Evolutionary conservation across 2,329 filamentous ascomycete species (phyloP), one percentile per base, ranked within the genome.

Genomic region (Bertia moriformis): DNA sequence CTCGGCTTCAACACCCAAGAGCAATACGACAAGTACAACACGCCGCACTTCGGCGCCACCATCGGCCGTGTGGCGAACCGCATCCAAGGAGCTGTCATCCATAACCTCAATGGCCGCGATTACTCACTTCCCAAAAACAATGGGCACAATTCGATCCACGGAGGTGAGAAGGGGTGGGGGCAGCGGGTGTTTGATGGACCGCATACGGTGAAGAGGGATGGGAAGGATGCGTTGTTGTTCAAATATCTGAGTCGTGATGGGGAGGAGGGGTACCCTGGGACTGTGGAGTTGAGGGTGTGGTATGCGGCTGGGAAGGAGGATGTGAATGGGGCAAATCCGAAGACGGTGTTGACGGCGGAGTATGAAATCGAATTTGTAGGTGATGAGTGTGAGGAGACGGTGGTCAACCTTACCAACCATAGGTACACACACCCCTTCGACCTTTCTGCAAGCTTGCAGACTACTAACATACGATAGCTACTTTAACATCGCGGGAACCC

Each of bases 321-420:
- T 38, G 61, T 69, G 12, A 63, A 69, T 14, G 55, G 55, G 4
- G 75, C 73, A 14, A 73, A 70, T 43, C 69, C 79, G 44, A 78
- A 79, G 45, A 76, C 73, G 1, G 73, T 91, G 15, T 61, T 96
- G 41, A 78, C 78, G 41, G 83, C 93, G 38, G 91, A 96, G 58
- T 96, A 93, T 55, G 83, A 94, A 65, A 87, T 83, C 15, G 76
- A 85, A 57, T 67, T 96, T 37, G 69, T 86, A 3, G 79, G 72
- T 3, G 79, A 82, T 38, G 80, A 78, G 32, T 35, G 32, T 12
- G 78, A 88, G n/a, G 89, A 95, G 68, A 96, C 89, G 0, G 78
- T 78, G 32, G 73, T 96, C 56, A 93, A 88, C 61, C 72, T 96
- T 62, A 96, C 91, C 38, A 98, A 96, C 63, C 89, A 98, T 65